Evolutionary conservation across 1,139 yeast genomes (phyloP), one percentile per base, ranked within the genome.

Genomic region (Debaryomyces sp.): DNA sequence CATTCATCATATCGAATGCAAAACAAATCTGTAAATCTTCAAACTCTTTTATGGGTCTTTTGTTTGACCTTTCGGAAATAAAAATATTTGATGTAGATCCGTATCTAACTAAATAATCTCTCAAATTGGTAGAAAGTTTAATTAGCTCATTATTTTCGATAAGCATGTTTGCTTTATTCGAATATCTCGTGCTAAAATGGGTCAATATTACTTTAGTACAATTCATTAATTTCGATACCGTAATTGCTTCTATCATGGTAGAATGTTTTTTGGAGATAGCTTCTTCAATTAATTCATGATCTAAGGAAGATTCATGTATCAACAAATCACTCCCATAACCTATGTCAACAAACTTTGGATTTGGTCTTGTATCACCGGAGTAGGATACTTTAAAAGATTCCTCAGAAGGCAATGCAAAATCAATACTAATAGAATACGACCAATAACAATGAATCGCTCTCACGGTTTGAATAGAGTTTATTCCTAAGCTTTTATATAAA

Each of bases 341-440:
- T 45, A 88, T 80, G 5, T 73, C 76, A 54, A 87, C 88, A 55
- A 76, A 76, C 43, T 64, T 69, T 4, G 73, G 63, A 54, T 84
- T 86, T 1, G 99, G 99, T 59, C 98, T 80, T 0, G 98, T 90
- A 62, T 94, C 99, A 8, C 99, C 99, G 1, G 97, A 90, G 63
- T 89, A 95, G 0, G 97, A 86, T 1, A 92, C 75, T 56, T 81
- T 86, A 70, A 91, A 89, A 0, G 65, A 55, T 24, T 61, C 63
- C 2, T 48, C 53, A 4, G 53, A 54, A 26, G 56, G 59, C 17
- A 77, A 53, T 18, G 64, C 62, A 54, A 87, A 85, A 0, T 76
- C 68, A 12, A 92, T 70, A 1, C 86, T 68, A 21, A 83, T 84
- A 6, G 92, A 86, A 63, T 92, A 94, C 0, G 98, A 81, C 82